Evolutionary conservation across 768 basidiomycete species (phyloP).

Genomic region (Rossbeevera mucosa): DNA sequence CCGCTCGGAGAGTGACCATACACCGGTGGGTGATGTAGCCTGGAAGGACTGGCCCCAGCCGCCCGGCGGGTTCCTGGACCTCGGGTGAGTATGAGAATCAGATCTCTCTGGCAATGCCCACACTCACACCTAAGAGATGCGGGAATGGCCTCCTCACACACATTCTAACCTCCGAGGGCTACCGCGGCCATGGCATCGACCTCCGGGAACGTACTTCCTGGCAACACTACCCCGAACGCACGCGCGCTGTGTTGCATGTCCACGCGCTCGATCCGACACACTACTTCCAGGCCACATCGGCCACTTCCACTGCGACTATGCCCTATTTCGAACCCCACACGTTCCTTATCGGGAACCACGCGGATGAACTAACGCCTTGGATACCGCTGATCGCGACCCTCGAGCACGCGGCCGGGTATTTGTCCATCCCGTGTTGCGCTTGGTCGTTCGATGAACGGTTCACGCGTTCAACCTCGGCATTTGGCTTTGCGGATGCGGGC

Average conservation of each 20-base stretch:
- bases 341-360: slow-evolving; percentile 93
- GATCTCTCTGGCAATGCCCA: background rate
- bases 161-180: slow-evolving; percentile 81
- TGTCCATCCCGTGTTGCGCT: slow-evolving; percentile 90
- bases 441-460: slow-evolving; percentile 72
- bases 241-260: slow-evolving; percentile 59
- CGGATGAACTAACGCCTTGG: slow-evolving; percentile 97
- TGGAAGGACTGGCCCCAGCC: slow-evolving; percentile 79
- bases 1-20: background rate
- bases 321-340: slow-evolving; percentile 40
- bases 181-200: slow-evolving; percentile 80
- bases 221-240: slow-evolving; percentile 64
- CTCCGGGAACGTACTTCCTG: slow-evolving; percentile 83
- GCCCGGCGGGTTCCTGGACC: slow-evolving; percentile 80
- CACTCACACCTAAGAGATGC: slow-evolving; percentile 35
- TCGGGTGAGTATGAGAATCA: slow-evolving; percentile 53
- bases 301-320: background rate
- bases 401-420: slow-evolving; percentile 56
- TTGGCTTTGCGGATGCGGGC: slow-evolving; percentile 19
- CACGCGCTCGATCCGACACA: slow-evolving; percentile 62
- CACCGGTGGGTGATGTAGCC: slow-evolving; percentile 27
- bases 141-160: slow-evolving; percentile 93
- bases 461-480: slow-evolving; percentile 39
- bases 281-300: background rate
- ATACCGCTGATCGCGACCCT: slow-evolving; percentile 74